Conservation (phyloP, 2,329 filamentous ascomycete genomes). For the Talaromyces islandicus region DNA sequence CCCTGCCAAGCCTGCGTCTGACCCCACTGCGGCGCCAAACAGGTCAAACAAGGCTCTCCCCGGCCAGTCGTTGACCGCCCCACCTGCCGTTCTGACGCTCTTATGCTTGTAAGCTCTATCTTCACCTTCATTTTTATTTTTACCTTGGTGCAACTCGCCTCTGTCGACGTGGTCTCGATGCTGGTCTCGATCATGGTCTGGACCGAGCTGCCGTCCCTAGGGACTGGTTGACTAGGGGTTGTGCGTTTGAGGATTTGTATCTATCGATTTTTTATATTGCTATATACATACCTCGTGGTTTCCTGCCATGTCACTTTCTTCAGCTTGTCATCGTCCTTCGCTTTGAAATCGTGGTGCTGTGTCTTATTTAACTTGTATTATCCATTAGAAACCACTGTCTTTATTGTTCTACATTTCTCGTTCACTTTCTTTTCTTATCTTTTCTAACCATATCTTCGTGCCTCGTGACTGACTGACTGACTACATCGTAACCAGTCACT, state of each 20-base stretch:
- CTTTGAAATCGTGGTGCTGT: neutral
- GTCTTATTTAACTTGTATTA: neutral
- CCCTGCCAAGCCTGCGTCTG: neutral
- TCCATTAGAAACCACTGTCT: neutral
- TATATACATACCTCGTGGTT: neutral
- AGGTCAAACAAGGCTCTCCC: neutral
- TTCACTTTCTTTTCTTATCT: neutral
- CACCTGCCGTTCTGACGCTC: neutral
- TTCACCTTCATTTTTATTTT: neutral
- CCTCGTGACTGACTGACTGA: neutral
- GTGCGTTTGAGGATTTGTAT: neutral
- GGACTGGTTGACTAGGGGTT: neutral
- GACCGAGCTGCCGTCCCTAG: neutral
- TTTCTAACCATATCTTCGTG: neutral
- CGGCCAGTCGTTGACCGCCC: constrained; percentile 7
- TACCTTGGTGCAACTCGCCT: neutral
- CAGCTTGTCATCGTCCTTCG: neutral
- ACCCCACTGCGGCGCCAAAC: neutral
- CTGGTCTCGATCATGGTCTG: neutral
- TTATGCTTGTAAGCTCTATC: neutral
- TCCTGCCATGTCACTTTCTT: neutral
- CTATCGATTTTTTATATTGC: neutral
- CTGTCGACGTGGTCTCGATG: neutral
- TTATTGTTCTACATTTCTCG: neutral
- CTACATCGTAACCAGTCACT: neutral